Base-by-base conservation (phyloP, 345 rosid species). In the Acer yangbiense region DNA sequence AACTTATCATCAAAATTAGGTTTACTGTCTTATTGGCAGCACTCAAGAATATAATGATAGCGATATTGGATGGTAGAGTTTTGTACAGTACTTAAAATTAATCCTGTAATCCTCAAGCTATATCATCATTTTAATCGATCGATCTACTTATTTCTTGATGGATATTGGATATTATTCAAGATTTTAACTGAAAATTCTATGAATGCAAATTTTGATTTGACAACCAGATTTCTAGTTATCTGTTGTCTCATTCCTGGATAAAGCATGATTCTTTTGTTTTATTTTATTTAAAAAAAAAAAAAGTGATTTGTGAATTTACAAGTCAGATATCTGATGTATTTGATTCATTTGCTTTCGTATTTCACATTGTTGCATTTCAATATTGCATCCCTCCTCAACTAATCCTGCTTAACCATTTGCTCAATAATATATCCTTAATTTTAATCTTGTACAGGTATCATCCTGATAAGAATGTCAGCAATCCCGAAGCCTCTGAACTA, bases 401-500 rank as follows among this genome's bases (percentile, higher is more conserved):
- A 3, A 29, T 2, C 66, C 44, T 74, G 63, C 70, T 65, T 48
- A 9, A 64, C 65, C 10, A 27, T n/a, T 65, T 65, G 52, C 48
- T 27, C 57, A 43, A 44, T 61, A 39, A 7, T n/a, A 16, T 17
- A 50, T 63, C 57, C 23, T 46, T 48, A 4, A 17, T 50, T n/a
- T 55, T 70, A 69, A 65, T 69, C 27, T 55, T 83, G 62, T 66
- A 62, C 79, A 97, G 99, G 87, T 97, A 94, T 82, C 99, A 97
- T 88, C 99, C 99, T 23, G 99, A 97, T 79, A 97, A 97, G 88
- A 97, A 97, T 85, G 95, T 86, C 23, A 89, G 82, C 84, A 94
- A 94, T 80, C 98, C 99, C 2, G 98, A 97, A 81, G 99, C 99
- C 65, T 89, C 98, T 13, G 99, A 97, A 39, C 91, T 82, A 74